Percentiles rank a stretch among this genome's conserved stretches.
Conservation (phyloP, 2,329 filamentous ascomycete genomes). For the Fusarium globosum region DNA sequence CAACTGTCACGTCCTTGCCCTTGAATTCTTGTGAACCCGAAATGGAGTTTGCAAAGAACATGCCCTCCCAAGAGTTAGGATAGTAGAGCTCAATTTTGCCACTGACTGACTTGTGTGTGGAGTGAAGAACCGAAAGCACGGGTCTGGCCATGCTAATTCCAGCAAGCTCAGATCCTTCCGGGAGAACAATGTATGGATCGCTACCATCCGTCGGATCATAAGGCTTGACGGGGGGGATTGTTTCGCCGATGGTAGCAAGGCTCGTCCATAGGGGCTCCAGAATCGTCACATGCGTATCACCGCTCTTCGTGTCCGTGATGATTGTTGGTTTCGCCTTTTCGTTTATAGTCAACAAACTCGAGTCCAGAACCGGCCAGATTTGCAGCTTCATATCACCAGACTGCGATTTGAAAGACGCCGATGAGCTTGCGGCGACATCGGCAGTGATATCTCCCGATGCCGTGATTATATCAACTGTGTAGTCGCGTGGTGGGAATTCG, state of each 20-base stretch:
- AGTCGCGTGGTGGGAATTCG: conserved; percentile 59
- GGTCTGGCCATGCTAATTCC: conserved; percentile 12
- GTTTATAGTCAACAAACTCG: conserved; percentile 13
- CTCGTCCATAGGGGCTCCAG: conserved; percentile 58
- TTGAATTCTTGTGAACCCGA: conserved; percentile 53
- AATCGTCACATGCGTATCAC: conserved; percentile 52
- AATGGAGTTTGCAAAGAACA: conserved; percentile 53
- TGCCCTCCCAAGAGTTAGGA: conserved; percentile 62
- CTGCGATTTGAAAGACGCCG: conserved; percentile 51
- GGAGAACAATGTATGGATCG: conserved; percentile 34
- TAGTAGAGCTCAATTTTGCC: conserved; percentile 57
- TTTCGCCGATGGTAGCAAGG: conserved; percentile 10
- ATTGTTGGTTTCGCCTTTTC: conserved; percentile 45
- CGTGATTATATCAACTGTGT: conserved; percentile 57
- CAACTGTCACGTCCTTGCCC: conserved; percentile 58
- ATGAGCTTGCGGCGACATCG: conserved; percentile 54
- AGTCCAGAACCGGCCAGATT: conserved; percentile 58
- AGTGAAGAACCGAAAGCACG: conserved; percentile 51
- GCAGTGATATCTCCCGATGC: conserved; percentile 58
- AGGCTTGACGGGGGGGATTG: conserved; percentile 22
- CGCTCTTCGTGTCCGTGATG: conserved; percentile 58
- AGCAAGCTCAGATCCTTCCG: not conserved
- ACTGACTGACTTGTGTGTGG: conserved; percentile 58
- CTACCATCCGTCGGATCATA: conserved; percentile 35
- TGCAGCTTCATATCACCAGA: conserved; percentile 56